Evolutionary conservation across 2,329 filamentous ascomycete species (phyloP), one percentile per base, ranked within the genome.

Genomic region (Fusarium siculi): DNA sequence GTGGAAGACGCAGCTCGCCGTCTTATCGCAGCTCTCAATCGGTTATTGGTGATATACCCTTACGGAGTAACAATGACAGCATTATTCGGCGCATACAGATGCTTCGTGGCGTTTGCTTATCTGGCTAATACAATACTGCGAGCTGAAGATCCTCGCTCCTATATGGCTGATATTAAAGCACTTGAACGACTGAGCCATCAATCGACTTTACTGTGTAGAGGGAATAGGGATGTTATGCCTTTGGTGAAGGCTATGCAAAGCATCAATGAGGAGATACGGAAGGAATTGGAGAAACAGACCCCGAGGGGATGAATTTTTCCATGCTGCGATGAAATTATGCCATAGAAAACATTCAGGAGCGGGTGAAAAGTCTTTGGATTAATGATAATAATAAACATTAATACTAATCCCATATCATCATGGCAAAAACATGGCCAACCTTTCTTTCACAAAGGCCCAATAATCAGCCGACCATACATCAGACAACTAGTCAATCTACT

Each of bases 61-160:
- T 75, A 73, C 42, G 76, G 74, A 2, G 67, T 76, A 32, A 78
- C 77, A 1, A 72, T 80, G 59, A 70, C 75, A 4, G 68, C 71
- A 0, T 36, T 79, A 0, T 75, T 80, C 39, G 79, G 79, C 15
- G 76, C 77, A 8, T 80, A 79, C 15, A 62, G 79, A 11, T 77
- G 74, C 8, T 78, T 78, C 19, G 74, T 79, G 9, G 74, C 79
- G 8, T 80, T 75, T 44, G 77, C 79, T 4, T 79, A 76, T 43
- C 40, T 80, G 4, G 68, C 77, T 15, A 74, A 76, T 30, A 73
- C 66, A 12, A 68, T 80, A 5, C 42, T 80, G 1, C 74, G 71
- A 5, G 56, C 74, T 1, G 21, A 71, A 0, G 69, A 80, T 37
- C 53, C 73, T 3, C 64, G 16, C 2, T 57, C 55, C 1, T 75